Evolutionary conservation across 169 alveolate species (phyloP).

Genomic region (Cryptosporidium tyzzeri): DNA sequence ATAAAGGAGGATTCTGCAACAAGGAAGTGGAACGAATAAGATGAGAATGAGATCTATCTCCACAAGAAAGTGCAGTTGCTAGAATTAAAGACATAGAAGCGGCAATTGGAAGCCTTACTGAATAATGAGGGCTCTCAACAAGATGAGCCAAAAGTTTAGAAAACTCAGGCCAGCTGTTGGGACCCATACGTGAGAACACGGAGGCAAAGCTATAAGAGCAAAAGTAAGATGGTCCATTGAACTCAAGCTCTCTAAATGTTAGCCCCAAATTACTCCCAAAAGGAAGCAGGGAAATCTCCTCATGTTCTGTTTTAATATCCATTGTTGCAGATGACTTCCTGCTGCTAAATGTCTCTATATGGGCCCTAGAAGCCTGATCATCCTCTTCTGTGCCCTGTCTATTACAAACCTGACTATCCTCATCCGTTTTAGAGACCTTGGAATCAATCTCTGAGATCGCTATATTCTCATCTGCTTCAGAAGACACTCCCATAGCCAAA

Average conservation of each 20-base stretch:
- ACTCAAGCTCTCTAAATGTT: constrained; percentile 36
- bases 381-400: neutral
- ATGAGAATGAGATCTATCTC: constrained; percentile 9
- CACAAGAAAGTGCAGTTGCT: constrained; percentile 42
- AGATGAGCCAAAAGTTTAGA: constrained; percentile 16
- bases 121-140: constrained; percentile 6
- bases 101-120: constrained; percentile 63
- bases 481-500: constrained; percentile 17
- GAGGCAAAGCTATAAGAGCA: constrained; percentile 69
- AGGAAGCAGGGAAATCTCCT: constrained; percentile 50
- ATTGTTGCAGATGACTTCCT: neutral
- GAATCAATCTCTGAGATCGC: neutral
- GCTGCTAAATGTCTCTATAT: neutral
- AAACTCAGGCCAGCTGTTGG: constrained; percentile 40
- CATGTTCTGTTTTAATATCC: neutral
- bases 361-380: neutral
- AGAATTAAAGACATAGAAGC: constrained; percentile 64
- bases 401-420: neutral
- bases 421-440: neutral
- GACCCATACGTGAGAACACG: constrained; percentile 45
- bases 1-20: neutral
- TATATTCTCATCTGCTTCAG: neutral
- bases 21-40: neutral
- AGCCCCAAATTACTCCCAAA: constrained; percentile 48
- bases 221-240: constrained; percentile 37